Percentiles rank a stretch among this genome's conserved stretches.
These are phyloP conservation scores for Glycine latifolia DNA, from an alignment of 306 rosid species.

Conservation along the genomic window DNA sequence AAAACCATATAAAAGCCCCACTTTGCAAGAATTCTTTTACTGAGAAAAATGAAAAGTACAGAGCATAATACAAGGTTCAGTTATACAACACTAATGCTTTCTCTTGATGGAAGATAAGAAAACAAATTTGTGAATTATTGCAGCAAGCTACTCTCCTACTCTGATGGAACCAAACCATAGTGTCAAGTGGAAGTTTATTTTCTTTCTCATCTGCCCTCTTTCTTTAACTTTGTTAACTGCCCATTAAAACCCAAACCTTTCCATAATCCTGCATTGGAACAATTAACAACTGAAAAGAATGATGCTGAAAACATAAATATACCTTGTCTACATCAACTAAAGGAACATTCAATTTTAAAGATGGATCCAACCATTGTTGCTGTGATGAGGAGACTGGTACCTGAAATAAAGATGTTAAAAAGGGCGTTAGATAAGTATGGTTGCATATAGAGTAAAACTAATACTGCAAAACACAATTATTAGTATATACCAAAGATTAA, in stretches of 20 bases:
- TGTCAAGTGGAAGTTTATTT: background rate
- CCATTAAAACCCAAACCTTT: conserved; percentile 23
- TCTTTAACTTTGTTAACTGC: conserved; percentile 18
- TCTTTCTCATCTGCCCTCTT: conserved; percentile 21
- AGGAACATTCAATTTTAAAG: conserved; percentile 79
- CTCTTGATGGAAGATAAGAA: conserved; percentile 22
- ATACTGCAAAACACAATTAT: background rate
- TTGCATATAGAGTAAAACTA: background rate
- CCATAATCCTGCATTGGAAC: conserved; percentile 1
- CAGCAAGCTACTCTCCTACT: background rate
- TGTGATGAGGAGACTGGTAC: conserved; percentile 57
- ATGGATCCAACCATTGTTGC: conserved; percentile 77
- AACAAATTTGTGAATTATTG: conserved; percentile 18
- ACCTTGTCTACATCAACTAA: conserved; percentile 97
- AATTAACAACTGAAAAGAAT: conserved; percentile 20
- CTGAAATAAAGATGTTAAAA: conserved; percentile 55
- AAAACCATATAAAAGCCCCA: conserved; percentile 19
- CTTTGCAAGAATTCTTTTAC: conserved; percentile 27
- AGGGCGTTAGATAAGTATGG: background rate
- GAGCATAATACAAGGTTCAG: background rate
- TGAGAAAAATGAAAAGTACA: conserved; percentile 3
- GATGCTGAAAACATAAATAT: conserved; percentile 40
- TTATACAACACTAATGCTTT: conserved; percentile 1
- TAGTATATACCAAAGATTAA: conserved; percentile 5
- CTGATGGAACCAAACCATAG: background rate